Evolutionary conservation across 2,329 filamentous ascomycete genomes (phyloP), one percentile per base, ranked within the genome.

Genomic region (Amesomyces nigricolor): DNA sequence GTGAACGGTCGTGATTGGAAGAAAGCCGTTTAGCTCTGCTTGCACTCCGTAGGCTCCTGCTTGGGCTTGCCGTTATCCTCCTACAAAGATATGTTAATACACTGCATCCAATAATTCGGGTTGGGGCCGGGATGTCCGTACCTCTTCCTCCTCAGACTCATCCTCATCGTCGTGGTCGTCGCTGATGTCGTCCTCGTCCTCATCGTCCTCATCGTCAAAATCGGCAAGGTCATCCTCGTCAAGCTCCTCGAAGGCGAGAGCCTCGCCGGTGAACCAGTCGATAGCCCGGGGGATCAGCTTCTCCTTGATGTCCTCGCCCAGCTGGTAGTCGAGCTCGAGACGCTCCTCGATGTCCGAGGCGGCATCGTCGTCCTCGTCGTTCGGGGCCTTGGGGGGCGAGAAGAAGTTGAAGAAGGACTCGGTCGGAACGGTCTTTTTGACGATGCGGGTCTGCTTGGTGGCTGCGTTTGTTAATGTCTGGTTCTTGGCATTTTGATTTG

Each of bases 341-440:
- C 94, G 91, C 75, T 96, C 91, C 78, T 99, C 94, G 51, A 99
- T 95, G 71, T 99, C 94, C 50, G 86, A 88, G 53, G 87, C 85
- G 58, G 88, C 85, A 63, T 92, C 87, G 37, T 84, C 80, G 42
- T 85, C 82, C 48, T 89, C 88, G 78, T 87, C 88, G 48, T 78
- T 79, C 29, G 90, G 94, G 58, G 90, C 87, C 75, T 89, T 89
- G 46, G 94, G 95, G 26, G 94, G 94, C 53, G 91, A 91, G 79
- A 99, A 99, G 84, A 96, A 96, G 81, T 96, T 96, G 84, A 91
- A 91, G 81, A 99, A 99, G 2, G 94, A 97, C 73, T 96, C 94
- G 56, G 92, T 97, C 38, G 94, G 94, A 46, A 99, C 94, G 1
- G 92, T 96, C 80, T 96, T 96, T 86, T 97, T 97, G 64, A 99